Percentiles rank a stretch among this genome's conserved stretches.
phyloP scores from a whole-genome alignment of 495 filamentous ascomycete species.

The Lindgomyces ingoldianus region DNA sequence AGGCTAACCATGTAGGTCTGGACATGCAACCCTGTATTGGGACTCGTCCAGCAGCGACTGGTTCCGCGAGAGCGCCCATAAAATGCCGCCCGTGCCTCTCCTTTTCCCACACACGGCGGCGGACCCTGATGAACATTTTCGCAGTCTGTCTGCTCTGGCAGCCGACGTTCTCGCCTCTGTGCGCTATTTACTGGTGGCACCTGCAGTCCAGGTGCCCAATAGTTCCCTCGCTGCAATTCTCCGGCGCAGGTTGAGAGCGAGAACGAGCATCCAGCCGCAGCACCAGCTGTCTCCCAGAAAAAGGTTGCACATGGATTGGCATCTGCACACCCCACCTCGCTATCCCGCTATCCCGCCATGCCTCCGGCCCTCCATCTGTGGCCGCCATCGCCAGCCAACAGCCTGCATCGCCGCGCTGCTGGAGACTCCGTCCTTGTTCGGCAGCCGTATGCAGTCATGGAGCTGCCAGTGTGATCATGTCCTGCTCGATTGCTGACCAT shows the following conservation, averaged over 20 bases:
- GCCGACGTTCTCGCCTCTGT: background rate
- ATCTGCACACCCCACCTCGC: constrained; percentile 26
- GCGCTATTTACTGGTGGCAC: background rate
- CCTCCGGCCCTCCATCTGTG: constrained; percentile 8
- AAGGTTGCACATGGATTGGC: constrained; percentile 18
- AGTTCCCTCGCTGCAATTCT: background rate
- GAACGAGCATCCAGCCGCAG: constrained; percentile 20
- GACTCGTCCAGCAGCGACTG: background rate
- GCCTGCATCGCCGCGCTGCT: constrained; percentile 13
- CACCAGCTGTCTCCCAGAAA: constrained; percentile 9
- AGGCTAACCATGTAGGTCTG: background rate
- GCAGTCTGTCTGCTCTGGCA: background rate
- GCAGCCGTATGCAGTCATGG: constrained; percentile 28
- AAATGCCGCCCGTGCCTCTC: background rate
- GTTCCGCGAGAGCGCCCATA: background rate
- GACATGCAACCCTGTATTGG: constrained; percentile 1
- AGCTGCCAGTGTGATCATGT: constrained; percentile 22
- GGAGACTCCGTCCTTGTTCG: constrained; percentile 9
- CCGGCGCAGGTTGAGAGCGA: background rate
- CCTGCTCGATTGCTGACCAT: constrained; percentile 6
- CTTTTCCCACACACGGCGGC: constrained; percentile 1
- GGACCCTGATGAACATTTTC: constrained; percentile 1
- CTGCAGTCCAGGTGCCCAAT: no score
- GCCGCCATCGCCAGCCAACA: constrained; percentile 16
- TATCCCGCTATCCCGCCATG: constrained; percentile 5